A percentile compares a stretch with the other conserved stretches of the same genome.
Evolutionary conservation across 208 protist genomes (phyloP).

Genomic region (Crithidia brevicula): DNA sequence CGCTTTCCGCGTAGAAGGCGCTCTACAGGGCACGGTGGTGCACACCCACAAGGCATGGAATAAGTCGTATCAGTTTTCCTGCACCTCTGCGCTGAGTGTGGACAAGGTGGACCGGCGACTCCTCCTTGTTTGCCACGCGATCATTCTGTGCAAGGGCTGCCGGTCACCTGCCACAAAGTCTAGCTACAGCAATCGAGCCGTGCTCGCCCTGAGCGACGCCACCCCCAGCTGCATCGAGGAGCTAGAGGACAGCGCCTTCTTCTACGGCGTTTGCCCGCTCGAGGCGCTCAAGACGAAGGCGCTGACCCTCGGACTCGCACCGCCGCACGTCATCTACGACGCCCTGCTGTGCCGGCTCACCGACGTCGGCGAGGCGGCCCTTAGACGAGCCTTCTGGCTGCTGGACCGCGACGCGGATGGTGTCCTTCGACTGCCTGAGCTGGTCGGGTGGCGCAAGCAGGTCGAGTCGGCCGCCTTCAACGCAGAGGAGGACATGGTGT

Average conservation of each 20-base stretch:
- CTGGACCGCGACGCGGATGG: constrained; percentile 81
- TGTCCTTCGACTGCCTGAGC: constrained; percentile 57
- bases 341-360: constrained; percentile 49
- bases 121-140: constrained; percentile 58
- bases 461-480: constrained; percentile 40
- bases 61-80: constrained; percentile 66
- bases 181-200: constrained; percentile 56
- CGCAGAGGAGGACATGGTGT: constrained; percentile 38
- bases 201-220: constrained; percentile 56
- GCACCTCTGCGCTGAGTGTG: constrained; percentile 52
- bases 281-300: constrained; percentile 40
- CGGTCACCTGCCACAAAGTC: constrained; percentile 26
- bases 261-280: constrained; percentile 57
- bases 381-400: constrained; percentile 85
- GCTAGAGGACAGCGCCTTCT: constrained; percentile 60
- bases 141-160: constrained; percentile 72
- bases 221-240: constrained; percentile 42
- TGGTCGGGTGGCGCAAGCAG: constrained; percentile 67
- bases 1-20: constrained; percentile 51
- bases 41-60: constrained; percentile 80
- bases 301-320: constrained; percentile 55
- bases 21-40: constrained; percentile 56
- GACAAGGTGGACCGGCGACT: constrained; percentile 62
- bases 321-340: constrained; percentile 84
- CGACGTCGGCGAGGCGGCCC: constrained; percentile 48